Conservation (phyloP, 768 basidiomycete genomes). For the Trichaptum fuscoviolaceum region DNA sequence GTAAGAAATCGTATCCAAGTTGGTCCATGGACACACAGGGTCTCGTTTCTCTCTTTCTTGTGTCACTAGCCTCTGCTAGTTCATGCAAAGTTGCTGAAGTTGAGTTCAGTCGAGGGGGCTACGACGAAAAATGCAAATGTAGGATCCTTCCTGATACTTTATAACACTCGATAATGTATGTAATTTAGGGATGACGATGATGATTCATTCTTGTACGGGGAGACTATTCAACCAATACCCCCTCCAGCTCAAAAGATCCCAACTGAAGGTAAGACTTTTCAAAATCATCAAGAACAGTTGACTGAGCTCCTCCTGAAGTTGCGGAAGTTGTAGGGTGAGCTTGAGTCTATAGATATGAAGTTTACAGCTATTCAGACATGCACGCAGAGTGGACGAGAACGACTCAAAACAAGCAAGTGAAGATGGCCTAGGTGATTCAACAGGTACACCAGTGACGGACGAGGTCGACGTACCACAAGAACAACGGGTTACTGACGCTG, state of each 20-base stretch:
- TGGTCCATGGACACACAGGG: neutral
- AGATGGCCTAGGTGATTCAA: constrained; percentile 24
- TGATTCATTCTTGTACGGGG: constrained; percentile 75
- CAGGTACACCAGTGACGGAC: constrained; percentile 12
- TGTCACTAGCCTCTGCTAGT: neutral
- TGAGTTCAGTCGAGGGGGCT: neutral
- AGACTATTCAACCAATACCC: constrained; percentile 32
- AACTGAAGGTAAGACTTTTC: constrained; percentile 42
- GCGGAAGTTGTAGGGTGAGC: constrained; percentile 32
- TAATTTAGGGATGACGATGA: constrained; percentile 51
- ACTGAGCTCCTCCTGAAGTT: constrained; percentile 28
- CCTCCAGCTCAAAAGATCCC: constrained; percentile 25
- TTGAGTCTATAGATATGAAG: constrained; percentile 18
- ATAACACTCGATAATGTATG: neutral
- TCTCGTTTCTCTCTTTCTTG: neutral
- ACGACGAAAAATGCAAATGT: neutral
- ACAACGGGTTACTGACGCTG: neutral
- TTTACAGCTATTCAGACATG: constrained; percentile 34
- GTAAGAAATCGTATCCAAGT: neutral
- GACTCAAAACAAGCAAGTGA: constrained; percentile 44
- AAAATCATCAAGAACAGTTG: constrained; percentile 20
- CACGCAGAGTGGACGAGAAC: constrained; percentile 44
- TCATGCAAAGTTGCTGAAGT: neutral
- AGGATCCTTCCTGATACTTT: neutral
- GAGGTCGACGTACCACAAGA: constrained; percentile 6